A percentile compares a stretch with the other conserved stretches of the same genome.
These are phyloP conservation scores for Macrocybe gigantea DNA, from an alignment of 768 basidiomycete genomes.

Conservation along the genomic window DNA sequence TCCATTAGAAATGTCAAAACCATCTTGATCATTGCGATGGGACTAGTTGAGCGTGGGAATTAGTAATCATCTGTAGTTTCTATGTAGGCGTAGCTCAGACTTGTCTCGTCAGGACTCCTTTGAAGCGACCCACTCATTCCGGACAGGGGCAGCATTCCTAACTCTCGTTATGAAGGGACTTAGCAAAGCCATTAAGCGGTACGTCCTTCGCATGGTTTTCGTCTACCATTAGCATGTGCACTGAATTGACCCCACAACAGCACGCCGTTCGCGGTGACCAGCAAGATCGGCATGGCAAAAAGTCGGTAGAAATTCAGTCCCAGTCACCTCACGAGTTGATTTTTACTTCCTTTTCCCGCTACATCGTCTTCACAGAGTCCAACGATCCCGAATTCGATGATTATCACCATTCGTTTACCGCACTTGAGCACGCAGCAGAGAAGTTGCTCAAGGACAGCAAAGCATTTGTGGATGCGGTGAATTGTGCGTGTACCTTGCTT, in stretches of 20 bases:
- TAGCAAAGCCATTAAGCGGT: slow-evolving; percentile 75
- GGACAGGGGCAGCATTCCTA: neutral
- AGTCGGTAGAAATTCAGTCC: slow-evolving; percentile 44
- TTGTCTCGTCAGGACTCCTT: neutral
- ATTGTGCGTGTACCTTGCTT: slow-evolving; percentile 37
- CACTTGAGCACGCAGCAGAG: slow-evolving; percentile 76
- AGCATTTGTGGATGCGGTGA: slow-evolving; percentile 79
- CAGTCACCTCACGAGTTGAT: too few species aligned
- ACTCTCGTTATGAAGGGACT: slow-evolving; percentile 70
- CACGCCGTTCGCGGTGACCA: slow-evolving; percentile 86
- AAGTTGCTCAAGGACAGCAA: slow-evolving; percentile 92
- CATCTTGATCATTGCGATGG: too few species aligned
- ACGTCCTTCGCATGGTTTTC: slow-evolving; percentile 10
- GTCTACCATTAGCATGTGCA: too few species aligned
- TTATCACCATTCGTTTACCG: slow-evolving; percentile 68
- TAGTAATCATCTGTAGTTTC: neutral
- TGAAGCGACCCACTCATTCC: neutral
- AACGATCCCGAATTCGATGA: slow-evolving; percentile 89
- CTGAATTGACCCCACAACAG: slow-evolving; percentile 30
- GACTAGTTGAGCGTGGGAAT: too few species aligned
- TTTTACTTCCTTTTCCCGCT: too few species aligned
- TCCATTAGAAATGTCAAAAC: too few species aligned
- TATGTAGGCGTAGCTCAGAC: neutral
- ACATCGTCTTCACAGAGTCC: slow-evolving; percentile 43
- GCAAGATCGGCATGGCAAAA: slow-evolving; percentile 88